phyloP scores from a whole-genome alignment of 2,329 filamentous ascomycete species.

The Aspergillus felis region DNA sequence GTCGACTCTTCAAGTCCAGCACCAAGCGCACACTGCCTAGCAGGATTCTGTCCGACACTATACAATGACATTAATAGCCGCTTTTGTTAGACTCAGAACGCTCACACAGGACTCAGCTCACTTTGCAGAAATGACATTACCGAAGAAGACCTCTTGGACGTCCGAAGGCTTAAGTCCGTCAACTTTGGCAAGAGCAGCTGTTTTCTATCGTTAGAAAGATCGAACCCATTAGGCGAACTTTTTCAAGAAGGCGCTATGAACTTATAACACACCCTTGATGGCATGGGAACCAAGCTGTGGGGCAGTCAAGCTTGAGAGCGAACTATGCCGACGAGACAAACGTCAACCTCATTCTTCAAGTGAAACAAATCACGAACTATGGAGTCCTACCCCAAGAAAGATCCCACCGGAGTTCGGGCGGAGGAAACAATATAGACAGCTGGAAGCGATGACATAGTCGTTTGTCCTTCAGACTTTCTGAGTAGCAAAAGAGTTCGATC shows the following conservation, averaged over 20 bases:
- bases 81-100: background rate
- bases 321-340: constrained; percentile 50
- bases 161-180: constrained; percentile 82
- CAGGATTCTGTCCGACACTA: constrained; percentile 92
- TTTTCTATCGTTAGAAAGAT: constrained; percentile 12
- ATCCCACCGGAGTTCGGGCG: constrained; percentile 85
- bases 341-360: constrained; percentile 13
- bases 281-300: constrained; percentile 83
- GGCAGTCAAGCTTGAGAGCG: constrained; percentile 81
- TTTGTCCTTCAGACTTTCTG: background rate
- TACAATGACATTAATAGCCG: constrained; percentile 12
- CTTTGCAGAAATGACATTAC: constrained; percentile 97
- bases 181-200: constrained; percentile 76
- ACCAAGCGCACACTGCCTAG: constrained; percentile 85
- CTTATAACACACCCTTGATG: constrained; percentile 69
- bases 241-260: background rate
- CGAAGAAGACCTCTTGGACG: constrained; percentile 95
- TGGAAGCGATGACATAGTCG: constrained; percentile 71
- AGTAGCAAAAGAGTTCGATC: background rate
- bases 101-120: constrained; percentile 43
- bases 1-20: constrained; percentile 78
- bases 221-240: background rate
- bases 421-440: constrained; percentile 95
- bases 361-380: constrained; percentile 4
- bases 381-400: constrained; percentile 77